phyloP scores from a whole-genome alignment of 441 rosid genomes.

The Rhodomyrtus psidioides region DNA sequence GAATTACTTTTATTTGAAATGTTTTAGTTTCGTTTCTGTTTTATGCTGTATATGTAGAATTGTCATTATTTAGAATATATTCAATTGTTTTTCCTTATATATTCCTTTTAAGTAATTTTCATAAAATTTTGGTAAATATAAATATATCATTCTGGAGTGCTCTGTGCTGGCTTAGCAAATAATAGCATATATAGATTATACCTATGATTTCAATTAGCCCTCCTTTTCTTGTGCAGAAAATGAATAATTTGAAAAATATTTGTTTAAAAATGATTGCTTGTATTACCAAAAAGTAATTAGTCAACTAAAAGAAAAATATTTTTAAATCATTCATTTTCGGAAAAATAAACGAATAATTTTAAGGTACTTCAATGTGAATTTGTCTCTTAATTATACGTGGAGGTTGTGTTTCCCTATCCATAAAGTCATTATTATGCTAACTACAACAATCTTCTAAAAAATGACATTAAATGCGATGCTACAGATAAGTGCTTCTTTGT shows the following conservation, averaged over 20 bases:
- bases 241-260: not conserved
- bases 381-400: too few relatives aligned
- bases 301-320: too few relatives aligned
- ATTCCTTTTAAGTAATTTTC: not conserved
- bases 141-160: not conserved
- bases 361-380: too few relatives aligned
- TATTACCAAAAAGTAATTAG: too few relatives aligned
- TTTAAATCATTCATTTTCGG: too few relatives aligned
- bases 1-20: not conserved
- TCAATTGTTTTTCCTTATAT: not conserved
- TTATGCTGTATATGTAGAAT: not conserved
- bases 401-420: too few relatives aligned
- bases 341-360: too few relatives aligned
- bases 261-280: not conserved
- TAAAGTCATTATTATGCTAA: too few relatives aligned
- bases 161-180: not conserved
- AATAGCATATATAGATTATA: not conserved
- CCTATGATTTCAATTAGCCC: not conserved
- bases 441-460: too few relatives aligned
- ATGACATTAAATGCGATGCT: too few relatives aligned
- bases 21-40: not conserved
- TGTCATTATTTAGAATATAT: not conserved
- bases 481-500: too few relatives aligned
- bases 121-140: not conserved
- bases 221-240: not conserved